These are phyloP conservation scores for Candida albicans DNA, from an alignment of 1,139 yeast species.

Conservation along the genomic window DNA sequence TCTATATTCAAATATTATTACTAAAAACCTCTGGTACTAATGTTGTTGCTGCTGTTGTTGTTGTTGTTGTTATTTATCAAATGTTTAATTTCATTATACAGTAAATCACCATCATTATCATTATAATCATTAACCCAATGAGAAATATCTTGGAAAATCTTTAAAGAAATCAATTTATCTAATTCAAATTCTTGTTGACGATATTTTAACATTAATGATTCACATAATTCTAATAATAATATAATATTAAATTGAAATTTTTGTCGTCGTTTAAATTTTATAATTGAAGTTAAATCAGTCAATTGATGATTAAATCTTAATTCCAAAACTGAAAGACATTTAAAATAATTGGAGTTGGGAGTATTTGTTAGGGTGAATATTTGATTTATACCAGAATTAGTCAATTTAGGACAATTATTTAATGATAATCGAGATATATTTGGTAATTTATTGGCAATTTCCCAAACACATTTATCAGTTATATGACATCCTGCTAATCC, in stretches of 20 bases:
- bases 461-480: constrained; percentile 79
- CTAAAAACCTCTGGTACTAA: too few species aligned
- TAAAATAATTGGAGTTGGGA: constrained; percentile 37
- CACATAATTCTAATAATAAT: constrained; percentile 77
- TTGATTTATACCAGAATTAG: constrained; percentile 67
- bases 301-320: constrained; percentile 62
- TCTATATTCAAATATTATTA: too few species aligned
- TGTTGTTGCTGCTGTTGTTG: too few species aligned
- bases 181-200: constrained; percentile 60
- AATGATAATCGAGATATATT: constrained; percentile 67
- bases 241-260: constrained; percentile 47
- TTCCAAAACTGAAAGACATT: constrained; percentile 71
- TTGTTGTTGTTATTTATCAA: background rate
- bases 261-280: constrained; percentile 66
- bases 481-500: constrained; percentile 90
- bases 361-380: constrained; percentile 33
- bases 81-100: constrained; percentile 17
- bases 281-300: constrained; percentile 61
- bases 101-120: constrained; percentile 47
- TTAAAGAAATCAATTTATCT: constrained; percentile 54
- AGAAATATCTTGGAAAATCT: constrained; percentile 54
- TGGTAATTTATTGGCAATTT: constrained; percentile 61
- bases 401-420: constrained; percentile 68
- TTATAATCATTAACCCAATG: constrained; percentile 55
- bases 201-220: constrained; percentile 58